Percentiles rank a stretch among this genome's conserved stretches.
Evolutionary conservation across 169 alveolate species (phyloP).

Genomic region (Cryptosporidium tyzzeri): DNA sequence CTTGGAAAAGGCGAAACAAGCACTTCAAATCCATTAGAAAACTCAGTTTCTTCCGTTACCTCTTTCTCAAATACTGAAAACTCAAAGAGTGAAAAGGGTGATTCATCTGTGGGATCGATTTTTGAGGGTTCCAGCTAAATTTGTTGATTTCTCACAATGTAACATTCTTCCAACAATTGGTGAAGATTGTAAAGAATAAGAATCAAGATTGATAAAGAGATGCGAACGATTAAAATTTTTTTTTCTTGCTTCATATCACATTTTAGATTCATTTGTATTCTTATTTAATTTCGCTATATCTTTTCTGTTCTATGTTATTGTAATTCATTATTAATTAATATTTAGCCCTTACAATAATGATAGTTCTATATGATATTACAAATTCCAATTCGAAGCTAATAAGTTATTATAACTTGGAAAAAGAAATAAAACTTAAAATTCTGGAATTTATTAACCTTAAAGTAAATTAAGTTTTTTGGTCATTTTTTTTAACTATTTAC

Average conservation of each 20-base stretch:
- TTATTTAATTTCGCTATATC: conserved; percentile 4
- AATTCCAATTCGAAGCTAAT: too few relatives aligned
- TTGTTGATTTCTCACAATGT: background rate
- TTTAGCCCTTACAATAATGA: background rate
- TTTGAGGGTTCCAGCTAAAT: conserved; percentile 18
- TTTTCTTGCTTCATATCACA: background rate
- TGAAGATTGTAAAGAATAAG: background rate
- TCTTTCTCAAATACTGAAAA: background rate
- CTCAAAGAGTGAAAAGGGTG: conserved; percentile 5
- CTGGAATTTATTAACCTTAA: too few relatives aligned
- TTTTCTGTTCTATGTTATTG: background rate
- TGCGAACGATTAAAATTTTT: background rate
- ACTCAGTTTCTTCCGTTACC: background rate
- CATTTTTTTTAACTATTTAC: background rate
- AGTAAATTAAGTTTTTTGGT: too few relatives aligned
- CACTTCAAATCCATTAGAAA: background rate
- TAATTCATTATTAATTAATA: background rate
- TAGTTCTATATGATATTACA: background rate
- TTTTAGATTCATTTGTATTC: background rate
- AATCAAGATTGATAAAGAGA: background rate
- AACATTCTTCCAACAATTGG: background rate
- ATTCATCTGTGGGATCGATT: conserved; percentile 4
- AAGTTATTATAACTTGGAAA: background rate
- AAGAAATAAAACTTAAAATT: too few relatives aligned
- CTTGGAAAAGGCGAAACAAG: conserved; percentile 4